Base-by-base conservation (phyloP, 768 basidiomycete genomes). In the Leccinellum luteum region DNA sequence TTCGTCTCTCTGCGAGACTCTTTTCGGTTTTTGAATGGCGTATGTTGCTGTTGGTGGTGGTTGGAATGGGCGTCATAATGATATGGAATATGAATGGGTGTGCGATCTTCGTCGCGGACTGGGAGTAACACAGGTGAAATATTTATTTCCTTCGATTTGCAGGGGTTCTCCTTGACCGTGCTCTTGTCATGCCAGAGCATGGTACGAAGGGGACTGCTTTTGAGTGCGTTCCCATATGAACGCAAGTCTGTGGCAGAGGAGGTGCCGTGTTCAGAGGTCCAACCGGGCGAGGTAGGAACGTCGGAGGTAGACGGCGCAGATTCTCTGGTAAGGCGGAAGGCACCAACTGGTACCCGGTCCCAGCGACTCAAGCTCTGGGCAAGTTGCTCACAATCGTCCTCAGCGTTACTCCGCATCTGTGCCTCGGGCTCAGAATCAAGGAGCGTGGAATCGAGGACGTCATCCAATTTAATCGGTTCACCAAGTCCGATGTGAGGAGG, bases 391-490 rank as follows among this genome's bases (percentile, higher is more conserved):
- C 59, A 62, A 35, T 80, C 79, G 47, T 63, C 73, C 27, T 74
- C 73, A 43, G 67, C 64, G 14, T 69, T 68, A 17, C 68, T 61
- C 38, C 66, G 68, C 57, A 63, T 56, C 50, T 65, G 69, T 15
- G 57, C 56, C 51, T 79, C 78, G 17, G 75, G 78, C 51, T 86
- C 86, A 0, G 80, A 78, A 62, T 85, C 85, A 19, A 91, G 75
- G 71, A 88, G 83, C 0, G 90, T 85, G 1, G 85, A 78, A 56
- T 92, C 88, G 34, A 92, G 77, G 17, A 92, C 89, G 63, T 92
- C 90, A 63, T 89, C 83, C 21, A 92, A 78, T 59, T 74, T 75
- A 34, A 83, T 78, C 12, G 83, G 76, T 57, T 85, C 81, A 14
- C 82, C 73, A 25, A 80, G 75, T 27, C 70, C 67, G 25, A 73